Base-by-base conservation (phyloP, 768 basidiomycete species). In the Lenzites betulinus region DNA sequence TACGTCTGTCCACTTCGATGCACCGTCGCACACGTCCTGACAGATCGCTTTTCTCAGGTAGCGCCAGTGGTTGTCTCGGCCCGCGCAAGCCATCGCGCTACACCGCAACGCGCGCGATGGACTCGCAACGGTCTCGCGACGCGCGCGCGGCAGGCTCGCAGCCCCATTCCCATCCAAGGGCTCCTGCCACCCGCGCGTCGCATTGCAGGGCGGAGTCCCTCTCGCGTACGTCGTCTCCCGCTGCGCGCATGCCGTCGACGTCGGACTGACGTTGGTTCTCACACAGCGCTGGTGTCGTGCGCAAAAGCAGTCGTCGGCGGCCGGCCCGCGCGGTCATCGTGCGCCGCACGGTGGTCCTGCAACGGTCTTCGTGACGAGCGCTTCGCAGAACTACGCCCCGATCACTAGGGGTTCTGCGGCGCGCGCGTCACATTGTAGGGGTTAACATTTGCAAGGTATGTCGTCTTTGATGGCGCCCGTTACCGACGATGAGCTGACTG, bases 81-180 rank as follows among this genome's bases (percentile, higher is more conserved):
- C 25, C 18, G 42, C 22, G 52, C 42, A 25, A 54, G 41, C 18
- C n/a, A 16, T 16, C 26, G 25, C 30, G 26, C 13, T n/a, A 12
- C 25, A 28, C 46, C 11, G 6, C 18, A 12, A 49, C 16, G 16
- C 12, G n/a, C n/a, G 12, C 28, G 52, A 18, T 13, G 20, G 33
- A 43, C 28, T 39, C 16, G 52, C 52, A 30, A 30, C 9, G 52
- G 52, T 26, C 52, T 54, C 52, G 52, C 52, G 52, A 43, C 42
- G 52, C 42, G 52, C n/a, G 20, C 43, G 43, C 16, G 12, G 43
- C 43, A 15, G n/a, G 3, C n/a, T 41, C 39, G 16, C 39, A 41
- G 9, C 7, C 43, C n/a, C n/a, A n/a, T n/a, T n/a, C n/a, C 12
- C 20, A 8, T 6, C 20, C n/a, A 23, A 20, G 20, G n/a, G 43